Percentiles rank a stretch among this genome's conserved stretches.
phyloP scores from a whole-genome alignment of 192 early-diverging fungal genomes.

The Coemansia sp. region DNA sequence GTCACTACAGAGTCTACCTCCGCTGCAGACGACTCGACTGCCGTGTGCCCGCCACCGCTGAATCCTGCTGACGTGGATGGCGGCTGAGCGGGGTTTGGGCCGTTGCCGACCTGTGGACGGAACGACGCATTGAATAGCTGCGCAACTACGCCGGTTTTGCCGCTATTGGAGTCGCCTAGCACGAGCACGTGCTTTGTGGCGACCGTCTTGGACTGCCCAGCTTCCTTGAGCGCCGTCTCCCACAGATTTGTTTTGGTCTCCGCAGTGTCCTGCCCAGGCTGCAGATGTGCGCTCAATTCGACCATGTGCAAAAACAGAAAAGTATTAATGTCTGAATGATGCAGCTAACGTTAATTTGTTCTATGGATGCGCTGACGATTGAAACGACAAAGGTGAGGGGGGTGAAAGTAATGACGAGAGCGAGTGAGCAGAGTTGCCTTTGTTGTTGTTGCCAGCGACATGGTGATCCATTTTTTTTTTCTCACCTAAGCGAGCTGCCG shows the following conservation, averaged over 20 bases:
- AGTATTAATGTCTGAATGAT: too few species aligned
- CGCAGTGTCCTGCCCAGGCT: not conserved
- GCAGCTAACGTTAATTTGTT: too few species aligned
- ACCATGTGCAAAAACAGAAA: not conserved
- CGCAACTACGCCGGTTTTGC: conserved; percentile 80
- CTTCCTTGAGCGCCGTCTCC: conserved; percentile 77
- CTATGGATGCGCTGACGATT: too few species aligned
- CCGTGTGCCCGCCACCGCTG: conserved; percentile 34
- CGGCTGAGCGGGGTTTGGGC: conserved; percentile 45
- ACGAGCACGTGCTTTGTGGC: conserved; percentile 82
- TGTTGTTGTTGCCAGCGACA: too few species aligned
- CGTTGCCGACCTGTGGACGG: conserved; percentile 39
- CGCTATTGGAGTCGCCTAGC: conserved; percentile 79
- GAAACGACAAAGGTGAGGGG: too few species aligned
- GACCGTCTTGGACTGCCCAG: conserved; percentile 74
- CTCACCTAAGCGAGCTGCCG: not conserved
- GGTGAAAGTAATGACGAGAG: too few species aligned
- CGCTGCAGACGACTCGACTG: conserved; percentile 9
- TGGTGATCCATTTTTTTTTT: not conserved
- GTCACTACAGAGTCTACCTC: conserved; percentile 35
- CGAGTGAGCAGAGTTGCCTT: too few species aligned
- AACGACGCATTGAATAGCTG: conserved; percentile 52
- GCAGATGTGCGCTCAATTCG: conserved; percentile 33
- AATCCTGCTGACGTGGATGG: conserved; percentile 54
- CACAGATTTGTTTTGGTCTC: conserved; percentile 63